phyloP scores from a whole-genome alignment of 2,329 filamentous ascomycete genomes.

The Huntiella bhutanensis region DNA sequence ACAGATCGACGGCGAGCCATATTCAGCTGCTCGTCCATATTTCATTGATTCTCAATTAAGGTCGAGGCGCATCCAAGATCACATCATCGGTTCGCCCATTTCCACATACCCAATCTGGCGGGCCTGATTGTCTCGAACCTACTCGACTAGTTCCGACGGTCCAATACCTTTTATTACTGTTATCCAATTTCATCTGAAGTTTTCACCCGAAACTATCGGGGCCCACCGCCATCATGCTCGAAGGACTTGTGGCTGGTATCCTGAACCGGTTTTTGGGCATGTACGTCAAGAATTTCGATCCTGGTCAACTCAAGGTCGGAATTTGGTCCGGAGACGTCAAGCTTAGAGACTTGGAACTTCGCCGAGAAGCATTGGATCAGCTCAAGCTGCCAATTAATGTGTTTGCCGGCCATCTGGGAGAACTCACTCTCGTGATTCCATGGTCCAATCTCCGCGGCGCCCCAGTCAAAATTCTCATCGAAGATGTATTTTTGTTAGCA shows the following conservation, averaged over 20 bases:
- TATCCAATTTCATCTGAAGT: too few species aligned
- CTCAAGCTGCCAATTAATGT: slow-evolving; percentile 93
- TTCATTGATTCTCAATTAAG: too few species aligned
- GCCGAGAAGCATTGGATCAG: slow-evolving; percentile 89
- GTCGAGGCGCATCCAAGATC: too few species aligned
- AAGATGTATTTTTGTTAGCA: slow-evolving; percentile 90
- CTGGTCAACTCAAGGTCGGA: slow-evolving; percentile 90
- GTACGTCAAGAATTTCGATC: slow-evolving; percentile 99
- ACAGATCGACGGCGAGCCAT: too few species aligned
- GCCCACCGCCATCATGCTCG: slow-evolving; percentile 48
- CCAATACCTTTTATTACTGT: too few species aligned
- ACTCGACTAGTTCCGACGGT: too few species aligned
- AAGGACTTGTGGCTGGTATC: slow-evolving; percentile 88
- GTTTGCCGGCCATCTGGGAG: slow-evolving; percentile 79
- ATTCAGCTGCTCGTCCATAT: too few species aligned
- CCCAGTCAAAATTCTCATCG: slow-evolving; percentile 84
- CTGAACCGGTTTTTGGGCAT: slow-evolving; percentile 98
- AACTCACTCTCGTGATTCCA: slow-evolving; percentile 81
- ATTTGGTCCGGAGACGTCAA: slow-evolving; percentile 99
- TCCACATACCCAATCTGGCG: too few species aligned
- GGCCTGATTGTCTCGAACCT: too few species aligned
- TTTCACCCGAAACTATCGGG: too few species aligned
- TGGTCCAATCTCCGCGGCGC: slow-evolving; percentile 95
- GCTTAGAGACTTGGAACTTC: slow-evolving; percentile 77
- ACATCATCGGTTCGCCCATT: too few species aligned